Evolutionary conservation across 2,329 filamentous ascomycete genomes (phyloP).

Genomic region (Ophiostoma sp.): DNA sequence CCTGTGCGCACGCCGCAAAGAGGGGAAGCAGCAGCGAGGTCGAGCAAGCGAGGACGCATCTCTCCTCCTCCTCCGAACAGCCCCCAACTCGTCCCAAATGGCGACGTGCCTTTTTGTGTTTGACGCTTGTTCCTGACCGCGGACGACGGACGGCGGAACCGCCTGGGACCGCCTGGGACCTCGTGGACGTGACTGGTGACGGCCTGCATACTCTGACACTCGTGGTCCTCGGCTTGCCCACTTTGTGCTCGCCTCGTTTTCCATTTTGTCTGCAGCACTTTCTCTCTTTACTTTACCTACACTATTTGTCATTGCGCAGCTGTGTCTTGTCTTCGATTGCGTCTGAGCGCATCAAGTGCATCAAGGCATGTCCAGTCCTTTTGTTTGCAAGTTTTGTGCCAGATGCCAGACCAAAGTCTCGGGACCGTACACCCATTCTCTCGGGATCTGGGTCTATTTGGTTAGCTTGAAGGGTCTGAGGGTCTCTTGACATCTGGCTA

Average conservation of each 20-base stretch:
- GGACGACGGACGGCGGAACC: neutral
- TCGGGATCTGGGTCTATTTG: constrained; percentile 5
- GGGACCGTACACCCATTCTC: constrained; percentile 5
- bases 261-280: neutral
- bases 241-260: constrained; percentile 1
- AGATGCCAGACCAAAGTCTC: constrained; percentile 2
- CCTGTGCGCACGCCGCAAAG: neutral
- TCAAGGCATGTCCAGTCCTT: neutral
- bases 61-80: too few species aligned
- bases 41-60: too few species aligned
- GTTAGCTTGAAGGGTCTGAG: neutral
- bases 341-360: neutral
- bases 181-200: neutral
- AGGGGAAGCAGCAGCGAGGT: neutral
- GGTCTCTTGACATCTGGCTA: too few species aligned
- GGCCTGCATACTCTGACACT: neutral
- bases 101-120: too few species aligned
- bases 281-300: neutral
- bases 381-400: neutral
- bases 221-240: neutral
- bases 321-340: neutral
- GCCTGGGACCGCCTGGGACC: too few species aligned
- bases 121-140: neutral
- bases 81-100: too few species aligned
- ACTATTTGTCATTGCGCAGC: neutral